These are phyloP conservation scores for Fusarium compactum DNA, from an alignment of 2,329 filamentous ascomycete species.

Conservation along the genomic window DNA sequence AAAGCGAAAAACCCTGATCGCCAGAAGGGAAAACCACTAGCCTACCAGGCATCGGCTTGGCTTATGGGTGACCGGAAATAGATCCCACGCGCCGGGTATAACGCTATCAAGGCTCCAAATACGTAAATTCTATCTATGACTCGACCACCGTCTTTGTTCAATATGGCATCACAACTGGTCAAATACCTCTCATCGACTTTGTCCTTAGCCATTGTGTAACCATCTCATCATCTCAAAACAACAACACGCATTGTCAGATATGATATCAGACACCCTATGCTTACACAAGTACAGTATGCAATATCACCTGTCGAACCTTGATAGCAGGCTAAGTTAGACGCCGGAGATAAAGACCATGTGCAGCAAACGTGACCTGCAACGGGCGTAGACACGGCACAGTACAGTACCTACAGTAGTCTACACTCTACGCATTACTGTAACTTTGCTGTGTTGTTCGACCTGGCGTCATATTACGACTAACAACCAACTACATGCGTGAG, in stretches of 20 bases:
- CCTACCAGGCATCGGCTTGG: neutral
- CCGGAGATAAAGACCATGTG: constrained; percentile 30
- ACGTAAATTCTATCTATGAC: constrained; percentile 26
- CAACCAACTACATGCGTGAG: constrained; percentile 5
- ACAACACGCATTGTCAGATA: neutral
- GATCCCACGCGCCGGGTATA: constrained; percentile 34
- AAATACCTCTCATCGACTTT: constrained; percentile 1
- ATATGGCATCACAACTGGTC: constrained; percentile 14
- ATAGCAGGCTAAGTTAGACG: constrained; percentile 3
- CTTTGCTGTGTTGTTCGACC: neutral
- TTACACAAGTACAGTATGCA: neutral
- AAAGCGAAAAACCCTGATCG: constrained; percentile 38
- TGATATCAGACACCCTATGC: neutral
- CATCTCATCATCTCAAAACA: neutral
- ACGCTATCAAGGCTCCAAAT: constrained; percentile 11
- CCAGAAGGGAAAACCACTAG: constrained; percentile 19
- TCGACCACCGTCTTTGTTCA: constrained; percentile 9
- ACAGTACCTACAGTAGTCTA: neutral
- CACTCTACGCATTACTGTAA: neutral
- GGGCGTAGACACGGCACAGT: constrained; percentile 16
- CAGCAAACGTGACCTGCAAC: constrained; percentile 33
- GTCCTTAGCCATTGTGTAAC: neutral
- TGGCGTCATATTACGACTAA: neutral
- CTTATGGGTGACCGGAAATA: constrained; percentile 35
- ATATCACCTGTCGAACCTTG: constrained; percentile 4